phyloP scores from a whole-genome alignment of 1,139 yeast genomes.

The Maudiozyma humilis region DNA sequence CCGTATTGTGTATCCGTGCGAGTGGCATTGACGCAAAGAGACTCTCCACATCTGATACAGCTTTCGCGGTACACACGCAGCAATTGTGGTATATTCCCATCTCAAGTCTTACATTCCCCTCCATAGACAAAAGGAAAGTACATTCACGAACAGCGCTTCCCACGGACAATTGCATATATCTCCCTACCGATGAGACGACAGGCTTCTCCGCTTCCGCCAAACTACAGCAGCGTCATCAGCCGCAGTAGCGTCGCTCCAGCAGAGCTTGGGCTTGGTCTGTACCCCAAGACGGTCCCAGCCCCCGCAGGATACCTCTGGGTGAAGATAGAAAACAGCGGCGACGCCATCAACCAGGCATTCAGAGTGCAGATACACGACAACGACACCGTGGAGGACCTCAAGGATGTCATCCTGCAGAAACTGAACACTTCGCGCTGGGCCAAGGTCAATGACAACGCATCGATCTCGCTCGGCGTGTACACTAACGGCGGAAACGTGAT shows the following conservation, averaged over 20 bases:
- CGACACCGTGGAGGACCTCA: slow-evolving; percentile 29
- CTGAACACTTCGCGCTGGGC: slow-evolving; percentile 22
- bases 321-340: slow-evolving; percentile 16
- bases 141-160: too few relatives aligned
- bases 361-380: slow-evolving; percentile 21
- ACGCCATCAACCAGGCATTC: slow-evolving; percentile 21
- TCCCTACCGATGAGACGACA: not conserved
- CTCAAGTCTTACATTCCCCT: too few relatives aligned
- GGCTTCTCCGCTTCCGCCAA: not conserved
- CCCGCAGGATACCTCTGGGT: slow-evolving; percentile 14
- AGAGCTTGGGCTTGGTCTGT: too few relatives aligned
- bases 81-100: too few relatives aligned
- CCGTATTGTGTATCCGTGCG: too few relatives aligned
- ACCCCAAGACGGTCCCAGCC: too few relatives aligned
- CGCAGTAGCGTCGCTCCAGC: too few relatives aligned
- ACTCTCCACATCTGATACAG: too few relatives aligned
- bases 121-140: too few relatives aligned
- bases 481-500: not conserved
- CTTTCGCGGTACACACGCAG: too few relatives aligned
- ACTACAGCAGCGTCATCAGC: not conserved
- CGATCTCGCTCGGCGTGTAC: slow-evolving; percentile 26
- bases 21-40: too few relatives aligned
- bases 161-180: too few relatives aligned
- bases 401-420: slow-evolving; percentile 20
- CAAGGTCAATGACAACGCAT: slow-evolving; percentile 21